Evolutionary conservation across 1,139 yeast species (phyloP), one percentile per base, ranked within the genome.

Genomic region (Yamadazyma diddensiae): DNA sequence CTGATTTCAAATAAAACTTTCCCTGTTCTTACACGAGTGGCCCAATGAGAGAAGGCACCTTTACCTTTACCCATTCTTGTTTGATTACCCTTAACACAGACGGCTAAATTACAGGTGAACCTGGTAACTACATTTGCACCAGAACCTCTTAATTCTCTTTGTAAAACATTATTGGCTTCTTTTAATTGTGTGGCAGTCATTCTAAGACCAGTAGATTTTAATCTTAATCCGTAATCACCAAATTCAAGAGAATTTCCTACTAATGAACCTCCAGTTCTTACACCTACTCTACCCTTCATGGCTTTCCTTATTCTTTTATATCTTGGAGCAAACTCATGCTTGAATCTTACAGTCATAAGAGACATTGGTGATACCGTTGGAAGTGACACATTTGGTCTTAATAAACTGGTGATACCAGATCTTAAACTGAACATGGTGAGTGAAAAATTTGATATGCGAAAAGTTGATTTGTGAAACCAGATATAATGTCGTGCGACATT

Each of bases 21-120:
- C 3, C 99, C 99, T 0, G 97, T 88, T 28, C 98, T 95, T 13
- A 92, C 92, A 51, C 99, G 77, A 26, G 82, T 85, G 44, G 95
- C 95, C 97, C 97, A 94, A 66, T 87, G 94, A 50, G 88, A 95
- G 55, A 92, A 90, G 0, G 94, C 82, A 61, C 99, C 99, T 62
- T 92, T 92, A 68, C 99, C 99, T 62, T 94, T 92, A 70, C 99
- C 99, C 99, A 92, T 92, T 80, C 99, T 92, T 13, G 97, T 87
- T 58, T 92, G 97, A 59, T 94, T 92, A 67, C 99, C 99, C 65
- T 92, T 92, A 37, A 86, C 79, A 62, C 97, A 90, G 14, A 92
- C 95, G 0, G 97, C 94, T 37, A 87, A 74, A 57, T 85, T 82
- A 30, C 96, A 84, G 30, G 82, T 79, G 42, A 90, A 70, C 52